Conservation (phyloP, 805 yeast species). For the Wickerhamiella galacta region DNA sequence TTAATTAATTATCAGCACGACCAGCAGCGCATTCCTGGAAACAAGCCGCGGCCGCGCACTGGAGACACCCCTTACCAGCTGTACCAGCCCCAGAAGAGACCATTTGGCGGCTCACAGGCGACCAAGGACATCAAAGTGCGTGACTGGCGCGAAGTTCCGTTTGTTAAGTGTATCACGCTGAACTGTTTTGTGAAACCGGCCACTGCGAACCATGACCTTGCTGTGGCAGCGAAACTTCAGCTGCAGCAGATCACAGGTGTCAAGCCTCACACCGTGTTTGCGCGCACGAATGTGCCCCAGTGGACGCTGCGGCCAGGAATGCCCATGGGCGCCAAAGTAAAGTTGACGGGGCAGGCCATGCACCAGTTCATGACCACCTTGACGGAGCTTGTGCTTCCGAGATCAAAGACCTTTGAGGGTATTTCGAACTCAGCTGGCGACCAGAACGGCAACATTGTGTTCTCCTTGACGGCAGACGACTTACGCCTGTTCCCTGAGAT, state of each 20-base stretch:
- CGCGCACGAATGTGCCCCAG: conserved; percentile 62
- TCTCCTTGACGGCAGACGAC: conserved; percentile 67
- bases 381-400: conserved; percentile 83
- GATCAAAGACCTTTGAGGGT: conserved; percentile 77
- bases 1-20: conserved; percentile 61
- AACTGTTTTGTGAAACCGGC: conserved; percentile 55
- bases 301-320: conserved; percentile 82
- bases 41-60: conserved; percentile 70
- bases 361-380: conserved; percentile 71
- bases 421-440: conserved; percentile 67
- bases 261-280: conserved; percentile 56
- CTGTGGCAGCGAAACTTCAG: conserved; percentile 61
- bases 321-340: conserved; percentile 80
- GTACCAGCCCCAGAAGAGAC: conserved; percentile 62
- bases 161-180: conserved; percentile 45
- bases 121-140: conserved; percentile 59
- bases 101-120: conserved; percentile 57
- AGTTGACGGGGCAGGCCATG: conserved; percentile 64
- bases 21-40: conserved; percentile 31
- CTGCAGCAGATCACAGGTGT: conserved; percentile 89
- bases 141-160: conserved; percentile 55
- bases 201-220: conserved; percentile 49
- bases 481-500: conserved; percentile 82
- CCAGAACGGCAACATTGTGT: conserved; percentile 64
- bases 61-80: conserved; percentile 76